Conservation (phyloP, 441 rosid species). For the Euphorbia celastroides region DNA sequence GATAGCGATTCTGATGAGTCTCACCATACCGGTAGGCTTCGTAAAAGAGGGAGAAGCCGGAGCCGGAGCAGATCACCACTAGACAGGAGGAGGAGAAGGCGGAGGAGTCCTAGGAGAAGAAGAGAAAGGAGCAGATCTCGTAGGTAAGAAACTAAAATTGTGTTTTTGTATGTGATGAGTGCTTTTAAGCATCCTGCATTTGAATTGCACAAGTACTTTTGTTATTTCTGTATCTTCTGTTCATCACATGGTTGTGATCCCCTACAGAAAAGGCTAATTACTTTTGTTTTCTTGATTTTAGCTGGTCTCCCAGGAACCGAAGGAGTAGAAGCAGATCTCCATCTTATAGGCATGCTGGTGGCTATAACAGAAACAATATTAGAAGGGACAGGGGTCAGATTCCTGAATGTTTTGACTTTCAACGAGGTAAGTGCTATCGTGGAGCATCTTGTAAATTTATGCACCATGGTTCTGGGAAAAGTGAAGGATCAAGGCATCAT, state of each 20-base stretch:
- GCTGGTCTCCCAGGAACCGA: conserved; percentile 46
- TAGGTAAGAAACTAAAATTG: conserved; percentile 32
- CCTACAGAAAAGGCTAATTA: conserved; percentile 13
- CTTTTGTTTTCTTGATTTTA: conserved; percentile 21
- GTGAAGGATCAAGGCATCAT: conserved; percentile 29
- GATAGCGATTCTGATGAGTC: conserved; percentile 61
- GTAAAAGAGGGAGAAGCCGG: conserved; percentile 34
- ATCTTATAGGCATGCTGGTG: conserved; percentile 26
- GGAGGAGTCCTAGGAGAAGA: conserved; percentile 35
- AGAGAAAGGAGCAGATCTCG: conserved; percentile 49
- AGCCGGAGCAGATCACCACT: conserved; percentile 37
- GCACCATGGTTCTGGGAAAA: conserved; percentile 41
- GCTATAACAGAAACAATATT: conserved; percentile 23
- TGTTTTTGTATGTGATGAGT: not conserved
- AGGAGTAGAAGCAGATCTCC: conserved; percentile 46
- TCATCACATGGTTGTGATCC: not conserved
- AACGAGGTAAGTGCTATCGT: conserved; percentile 55
- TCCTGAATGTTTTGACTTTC: conserved; percentile 54
- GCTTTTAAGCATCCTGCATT: not conserved
- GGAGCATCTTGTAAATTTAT: conserved; percentile 53
- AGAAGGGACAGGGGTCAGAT: conserved; percentile 34
- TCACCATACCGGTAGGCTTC: conserved; percentile 21
- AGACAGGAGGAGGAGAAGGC: conserved; percentile 38
- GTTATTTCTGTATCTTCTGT: not conserved
- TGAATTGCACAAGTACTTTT: not conserved